These are phyloP conservation scores for Aureobasidium sp. DNA, from an alignment of 2,329 filamentous ascomycete genomes.

Conservation along the genomic window DNA sequence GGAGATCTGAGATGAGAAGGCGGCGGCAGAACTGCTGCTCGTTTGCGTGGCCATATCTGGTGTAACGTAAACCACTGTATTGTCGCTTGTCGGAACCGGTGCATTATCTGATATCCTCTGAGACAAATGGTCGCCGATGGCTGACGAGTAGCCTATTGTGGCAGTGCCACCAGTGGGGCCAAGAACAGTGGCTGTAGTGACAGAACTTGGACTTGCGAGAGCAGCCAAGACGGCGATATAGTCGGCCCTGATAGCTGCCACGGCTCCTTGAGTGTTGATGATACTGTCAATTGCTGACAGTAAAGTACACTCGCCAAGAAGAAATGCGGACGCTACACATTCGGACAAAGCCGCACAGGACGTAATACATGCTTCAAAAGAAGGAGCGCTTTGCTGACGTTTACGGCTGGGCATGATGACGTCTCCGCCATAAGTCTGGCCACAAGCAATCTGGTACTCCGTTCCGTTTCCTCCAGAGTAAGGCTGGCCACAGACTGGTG, in stretches of 20 bases:
- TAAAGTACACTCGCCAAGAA: conserved; percentile 1
- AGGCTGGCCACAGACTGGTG: conserved; percentile 8
- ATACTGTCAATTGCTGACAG: conserved; percentile 2
- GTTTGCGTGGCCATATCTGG: background rate
- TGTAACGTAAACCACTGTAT: background rate
- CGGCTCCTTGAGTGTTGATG: conserved; percentile 1
- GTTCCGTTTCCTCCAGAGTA: background rate
- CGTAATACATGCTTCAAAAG: conserved; percentile 8
- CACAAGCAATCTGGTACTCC: conserved; percentile 7
- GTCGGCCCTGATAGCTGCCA: conserved; percentile 8
- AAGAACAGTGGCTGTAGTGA: background rate
- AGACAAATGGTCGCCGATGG: conserved; percentile 2
- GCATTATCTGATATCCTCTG: conserved; percentile 1
- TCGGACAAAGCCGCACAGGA: background rate
- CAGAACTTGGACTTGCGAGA: background rate
- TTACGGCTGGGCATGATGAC: background rate
- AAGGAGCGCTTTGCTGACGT: background rate
- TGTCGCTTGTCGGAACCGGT: conserved; percentile 6
- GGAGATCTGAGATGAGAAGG: background rate
- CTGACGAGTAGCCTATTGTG: background rate
- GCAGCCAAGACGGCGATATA: background rate
- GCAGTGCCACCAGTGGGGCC: background rate
- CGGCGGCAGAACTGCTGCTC: background rate
- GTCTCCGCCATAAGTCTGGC: conserved; percentile 7
- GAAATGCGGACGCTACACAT: conserved; percentile 7